Conservation (phyloP, 257 asterid species). For the Knoxia roxburghii region DNA sequence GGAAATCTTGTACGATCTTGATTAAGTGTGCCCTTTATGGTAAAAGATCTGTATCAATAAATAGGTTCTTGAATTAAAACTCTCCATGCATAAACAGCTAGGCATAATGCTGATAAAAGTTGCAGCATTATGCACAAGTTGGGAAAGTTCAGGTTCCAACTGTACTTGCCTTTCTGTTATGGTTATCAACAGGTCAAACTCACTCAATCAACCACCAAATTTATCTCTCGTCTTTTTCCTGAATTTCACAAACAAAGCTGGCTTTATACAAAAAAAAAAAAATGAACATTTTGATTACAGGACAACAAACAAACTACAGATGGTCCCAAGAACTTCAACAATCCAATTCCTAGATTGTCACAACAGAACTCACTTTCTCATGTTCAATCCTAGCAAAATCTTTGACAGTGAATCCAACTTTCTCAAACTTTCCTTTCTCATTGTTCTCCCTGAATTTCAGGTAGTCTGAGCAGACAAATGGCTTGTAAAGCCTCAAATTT, state of each 20-base stretch:
- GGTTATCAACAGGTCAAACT: conserved; percentile 15
- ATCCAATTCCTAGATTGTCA: conserved; percentile 6
- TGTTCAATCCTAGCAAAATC: conserved; percentile 45
- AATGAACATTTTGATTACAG: not conserved
- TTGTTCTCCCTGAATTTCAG: conserved; percentile 50
- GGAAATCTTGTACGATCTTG: not conserved
- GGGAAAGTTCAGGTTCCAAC: conserved; percentile 37
- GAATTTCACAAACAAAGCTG: not conserved
- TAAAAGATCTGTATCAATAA: not conserved
- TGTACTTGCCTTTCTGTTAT: conserved; percentile 14
- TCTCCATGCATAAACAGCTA: conserved; percentile 7
- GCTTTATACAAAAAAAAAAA: no score
- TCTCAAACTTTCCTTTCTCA: conserved; percentile 64
- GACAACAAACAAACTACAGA: not conserved
- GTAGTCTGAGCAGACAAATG: conserved; percentile 57
- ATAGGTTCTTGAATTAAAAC: not conserved
- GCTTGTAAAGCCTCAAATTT: conserved; percentile 32
- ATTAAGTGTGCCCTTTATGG: not conserved
- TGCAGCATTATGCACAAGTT: conserved; percentile 17
- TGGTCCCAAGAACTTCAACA: not conserved
- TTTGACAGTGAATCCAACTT: conserved; percentile 62
- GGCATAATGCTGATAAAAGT: conserved; percentile 17
- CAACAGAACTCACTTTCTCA: not conserved
- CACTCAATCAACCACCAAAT: conserved; percentile 11
- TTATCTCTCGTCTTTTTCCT: not conserved